Evolutionary conservation across 2,329 filamentous ascomycete species (phyloP).

Genomic region (Colletotrichum eleusines): DNA sequence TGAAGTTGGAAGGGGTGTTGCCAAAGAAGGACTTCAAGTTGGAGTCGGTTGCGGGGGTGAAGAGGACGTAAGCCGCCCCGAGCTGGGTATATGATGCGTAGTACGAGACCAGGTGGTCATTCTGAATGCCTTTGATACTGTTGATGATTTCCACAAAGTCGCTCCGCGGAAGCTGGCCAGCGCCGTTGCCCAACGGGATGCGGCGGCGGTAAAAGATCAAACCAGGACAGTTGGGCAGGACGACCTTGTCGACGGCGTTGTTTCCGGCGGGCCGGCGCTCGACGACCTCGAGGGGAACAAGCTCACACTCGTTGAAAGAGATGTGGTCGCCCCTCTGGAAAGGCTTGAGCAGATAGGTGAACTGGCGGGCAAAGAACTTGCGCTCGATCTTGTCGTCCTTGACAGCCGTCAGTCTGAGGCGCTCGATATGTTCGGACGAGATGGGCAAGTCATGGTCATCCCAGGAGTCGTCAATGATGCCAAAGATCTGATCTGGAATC

Average conservation of each 20-base stretch:
- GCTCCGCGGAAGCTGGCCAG: conserved; percentile 60
- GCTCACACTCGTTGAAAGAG: conserved; percentile 74
- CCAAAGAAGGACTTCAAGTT: conserved; percentile 76
- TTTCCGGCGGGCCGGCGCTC: conserved; percentile 65
- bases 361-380: conserved; percentile 78
- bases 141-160: conserved; percentile 73
- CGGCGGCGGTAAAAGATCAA: conserved; percentile 69
- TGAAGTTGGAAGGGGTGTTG: conserved; percentile 71
- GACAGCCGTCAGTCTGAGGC: conserved; percentile 69
- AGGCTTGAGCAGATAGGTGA: conserved; percentile 75
- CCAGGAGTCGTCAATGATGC: conserved; percentile 80
- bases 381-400: conserved; percentile 74
- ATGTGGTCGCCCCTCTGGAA: conserved; percentile 71
- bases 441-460: conserved; percentile 82
- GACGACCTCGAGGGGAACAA: conserved; percentile 76
- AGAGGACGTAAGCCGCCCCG: conserved; percentile 73
- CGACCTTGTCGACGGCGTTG: conserved; percentile 67
- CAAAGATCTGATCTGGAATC: conserved; percentile 80
- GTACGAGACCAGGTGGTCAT: conserved; percentile 77
- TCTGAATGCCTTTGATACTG: conserved; percentile 68
- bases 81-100: conserved; percentile 78
- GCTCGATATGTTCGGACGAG: conserved; percentile 72
- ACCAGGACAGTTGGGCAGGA: conserved; percentile 71
- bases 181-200: conserved; percentile 62
- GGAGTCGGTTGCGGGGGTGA: conserved; percentile 75